A percentile compares a stretch with the other conserved stretches of the same genome.
These are phyloP conservation scores for Trichothecium roseum DNA, from an alignment of 2,329 filamentous ascomycete genomes.

Conservation along the genomic window DNA sequence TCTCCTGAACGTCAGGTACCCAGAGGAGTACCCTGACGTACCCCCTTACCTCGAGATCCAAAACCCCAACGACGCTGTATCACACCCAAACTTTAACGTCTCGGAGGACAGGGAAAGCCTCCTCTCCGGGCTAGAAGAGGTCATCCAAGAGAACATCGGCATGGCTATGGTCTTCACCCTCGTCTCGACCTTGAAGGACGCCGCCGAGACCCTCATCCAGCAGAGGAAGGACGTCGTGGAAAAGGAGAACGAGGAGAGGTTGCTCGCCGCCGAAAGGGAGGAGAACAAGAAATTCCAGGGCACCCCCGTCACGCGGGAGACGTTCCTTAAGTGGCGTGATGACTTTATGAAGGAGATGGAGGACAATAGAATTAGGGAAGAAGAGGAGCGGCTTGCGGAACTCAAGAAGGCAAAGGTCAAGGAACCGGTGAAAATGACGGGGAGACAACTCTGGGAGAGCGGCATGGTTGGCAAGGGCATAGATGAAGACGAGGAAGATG, in stretches of 20 bases:
- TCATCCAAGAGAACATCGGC: conserved; percentile 83
- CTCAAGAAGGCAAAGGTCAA: conserved; percentile 69
- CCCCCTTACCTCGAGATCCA: conserved; percentile 74
- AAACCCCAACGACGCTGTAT: conserved; percentile 56
- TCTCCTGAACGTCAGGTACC: conserved; percentile 77
- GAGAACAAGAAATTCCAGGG: conserved; percentile 97
- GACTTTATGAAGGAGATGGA: conserved; percentile 72
- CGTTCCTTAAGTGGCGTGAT: conserved; percentile 74
- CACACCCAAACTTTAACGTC: conserved; percentile 67
- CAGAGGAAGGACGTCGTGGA: conserved; percentile 59
- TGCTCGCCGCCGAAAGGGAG: conserved; percentile 61
- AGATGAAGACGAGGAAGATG: conserved; percentile 54
- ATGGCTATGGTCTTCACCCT: conserved; percentile 98
- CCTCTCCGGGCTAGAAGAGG: conserved; percentile 59
- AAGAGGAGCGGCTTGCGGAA: conserved; percentile 73
- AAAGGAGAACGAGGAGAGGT: conserved; percentile 44
- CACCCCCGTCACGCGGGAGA: conserved; percentile 75
- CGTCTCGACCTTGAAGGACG: conserved; percentile 77
- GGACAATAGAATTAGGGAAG: conserved; percentile 55
- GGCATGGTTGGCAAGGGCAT: conserved; percentile 57
- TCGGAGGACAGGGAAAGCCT: conserved; percentile 68
- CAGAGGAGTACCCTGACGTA: conserved; percentile 82
- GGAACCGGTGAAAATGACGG: conserved; percentile 62
- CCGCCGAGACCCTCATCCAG: conserved; percentile 73
- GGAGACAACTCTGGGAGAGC: conserved; percentile 68